phyloP scores from a whole-genome alignment of 75 land plant genomes.

The Cunninghamia lanceolata region DNA sequence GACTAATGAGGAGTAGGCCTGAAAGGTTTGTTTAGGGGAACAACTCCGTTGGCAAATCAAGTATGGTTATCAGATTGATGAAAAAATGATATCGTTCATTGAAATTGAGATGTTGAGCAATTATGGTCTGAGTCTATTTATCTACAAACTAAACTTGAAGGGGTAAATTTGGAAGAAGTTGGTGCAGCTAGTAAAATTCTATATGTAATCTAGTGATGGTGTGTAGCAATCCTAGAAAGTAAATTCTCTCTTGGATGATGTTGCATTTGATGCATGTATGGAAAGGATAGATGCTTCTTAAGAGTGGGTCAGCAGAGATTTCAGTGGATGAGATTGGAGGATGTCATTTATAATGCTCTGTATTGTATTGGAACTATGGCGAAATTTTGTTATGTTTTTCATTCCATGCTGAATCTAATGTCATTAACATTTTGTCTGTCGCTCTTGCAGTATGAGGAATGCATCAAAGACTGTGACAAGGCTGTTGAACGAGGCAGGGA shows the following conservation, averaged over 20 bases:
- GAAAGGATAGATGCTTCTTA: not conserved
- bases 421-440: not conserved
- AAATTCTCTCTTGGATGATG: no score
- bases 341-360: not conserved
- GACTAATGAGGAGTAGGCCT: not conserved
- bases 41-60: not conserved
- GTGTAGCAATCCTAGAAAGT: not conserved
- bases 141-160: not conserved
- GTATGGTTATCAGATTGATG: not conserved
- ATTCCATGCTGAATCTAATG: not conserved
- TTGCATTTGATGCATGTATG: no score
- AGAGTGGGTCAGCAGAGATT: not conserved
- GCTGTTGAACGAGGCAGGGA: conserved; percentile 95
- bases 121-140: not conserved
- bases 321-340: not conserved
- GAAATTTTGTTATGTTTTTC: not conserved
- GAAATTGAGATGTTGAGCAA: not conserved
- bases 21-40: not conserved
- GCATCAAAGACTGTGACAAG: conserved; percentile 88
- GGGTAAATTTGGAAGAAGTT: not conserved
- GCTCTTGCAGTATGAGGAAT: conserved; percentile 75
- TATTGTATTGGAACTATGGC: not conserved
- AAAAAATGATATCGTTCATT: not conserved
- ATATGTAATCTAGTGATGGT: not conserved
- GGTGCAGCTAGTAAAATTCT: no score